These are phyloP conservation scores for Russula virescens DNA, from an alignment of 768 basidiomycete species.

Conservation along the genomic window DNA sequence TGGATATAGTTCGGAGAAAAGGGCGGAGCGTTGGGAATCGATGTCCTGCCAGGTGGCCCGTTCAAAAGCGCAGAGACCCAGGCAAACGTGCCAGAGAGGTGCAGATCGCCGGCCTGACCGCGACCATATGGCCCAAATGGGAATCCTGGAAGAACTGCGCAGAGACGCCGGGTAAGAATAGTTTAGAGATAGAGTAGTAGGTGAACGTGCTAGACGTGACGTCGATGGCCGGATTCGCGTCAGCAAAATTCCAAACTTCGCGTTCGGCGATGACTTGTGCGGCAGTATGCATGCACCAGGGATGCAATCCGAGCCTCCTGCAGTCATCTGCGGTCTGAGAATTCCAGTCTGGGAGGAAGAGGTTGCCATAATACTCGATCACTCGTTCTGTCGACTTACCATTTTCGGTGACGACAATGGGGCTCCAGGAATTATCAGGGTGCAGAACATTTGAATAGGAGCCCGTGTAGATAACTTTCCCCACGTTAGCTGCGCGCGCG, in stretches of 20 bases:
- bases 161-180: background rate
- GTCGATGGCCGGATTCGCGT: conserved; percentile 11
- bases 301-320: conserved; percentile 16
- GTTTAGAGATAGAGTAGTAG: no score
- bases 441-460: conserved; percentile 10
- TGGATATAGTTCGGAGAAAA: conserved; percentile 21
- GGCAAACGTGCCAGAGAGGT: conserved; percentile 13
- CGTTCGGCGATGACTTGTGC: conserved; percentile 18
- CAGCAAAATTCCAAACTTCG: conserved; percentile 19
- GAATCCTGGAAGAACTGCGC: conserved; percentile 13
- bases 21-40: conserved; percentile 7
- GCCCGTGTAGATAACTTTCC: conserved; percentile 11
- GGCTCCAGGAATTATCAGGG: conserved; percentile 16
- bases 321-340: conserved; percentile 8
- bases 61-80: conserved; percentile 16
- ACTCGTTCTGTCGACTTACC: background rate
- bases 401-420: conserved; percentile 11
- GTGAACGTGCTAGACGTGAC: conserved; percentile 16
- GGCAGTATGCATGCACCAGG: conserved; percentile 14
- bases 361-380: background rate
- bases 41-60: conserved; percentile 10
- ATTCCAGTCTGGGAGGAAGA: conserved; percentile 14
- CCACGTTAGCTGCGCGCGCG: conserved; percentile 8
- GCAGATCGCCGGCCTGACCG: conserved; percentile 9
- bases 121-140: conserved; percentile 18